A percentile compares a stretch with the other conserved stretches of the same genome.
phyloP scores from a whole-genome alignment of 306 rosid genomes.

The Rosa chinensis region DNA sequence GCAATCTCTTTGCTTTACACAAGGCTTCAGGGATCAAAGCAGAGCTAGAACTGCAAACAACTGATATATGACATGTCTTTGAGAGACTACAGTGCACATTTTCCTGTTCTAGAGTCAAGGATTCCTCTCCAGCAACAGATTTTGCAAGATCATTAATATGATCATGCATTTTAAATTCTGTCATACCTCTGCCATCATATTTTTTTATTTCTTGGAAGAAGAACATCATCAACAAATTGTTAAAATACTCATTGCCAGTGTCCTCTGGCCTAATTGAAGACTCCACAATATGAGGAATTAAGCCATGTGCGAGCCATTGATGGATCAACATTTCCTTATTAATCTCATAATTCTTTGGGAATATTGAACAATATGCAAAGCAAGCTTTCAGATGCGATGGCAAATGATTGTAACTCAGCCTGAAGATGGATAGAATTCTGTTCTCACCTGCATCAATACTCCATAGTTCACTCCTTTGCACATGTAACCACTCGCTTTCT shows the following conservation, averaged over 20 bases:
- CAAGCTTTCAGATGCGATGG: constrained; percentile 23
- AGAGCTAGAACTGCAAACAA: constrained; percentile 18
- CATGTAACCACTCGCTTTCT: constrained; percentile 33
- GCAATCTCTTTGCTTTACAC: constrained; percentile 21
- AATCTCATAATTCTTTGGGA: constrained; percentile 29
- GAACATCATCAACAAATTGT: constrained; percentile 26
- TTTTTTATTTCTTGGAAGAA: constrained; percentile 29
- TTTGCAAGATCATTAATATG: constrained; percentile 31
- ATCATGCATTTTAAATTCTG: constrained; percentile 31
- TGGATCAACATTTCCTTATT: constrained; percentile 31
- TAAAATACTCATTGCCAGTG: constrained; percentile 28
- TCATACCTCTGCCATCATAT: not conserved
- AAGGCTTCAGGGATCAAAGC: constrained; percentile 15
- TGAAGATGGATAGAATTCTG: constrained; percentile 24
- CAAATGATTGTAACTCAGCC: constrained; percentile 28
- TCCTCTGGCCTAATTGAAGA: constrained; percentile 13
- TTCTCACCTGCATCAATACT: constrained; percentile 8
- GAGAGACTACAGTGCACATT: not conserved
- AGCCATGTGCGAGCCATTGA: constrained; percentile 35
- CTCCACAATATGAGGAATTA: not conserved
- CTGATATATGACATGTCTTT: constrained; percentile 23
- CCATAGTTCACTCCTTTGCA: constrained; percentile 23
- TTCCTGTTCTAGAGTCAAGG: constrained; percentile 7
- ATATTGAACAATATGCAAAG: constrained; percentile 28
- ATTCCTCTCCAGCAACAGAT: constrained; percentile 23